Percentiles rank a stretch among this genome's conserved stretches.
These are phyloP conservation scores for Peronospora belbahrii DNA, from an alignment of 352 stramenopile species.

Conservation along the genomic window DNA sequence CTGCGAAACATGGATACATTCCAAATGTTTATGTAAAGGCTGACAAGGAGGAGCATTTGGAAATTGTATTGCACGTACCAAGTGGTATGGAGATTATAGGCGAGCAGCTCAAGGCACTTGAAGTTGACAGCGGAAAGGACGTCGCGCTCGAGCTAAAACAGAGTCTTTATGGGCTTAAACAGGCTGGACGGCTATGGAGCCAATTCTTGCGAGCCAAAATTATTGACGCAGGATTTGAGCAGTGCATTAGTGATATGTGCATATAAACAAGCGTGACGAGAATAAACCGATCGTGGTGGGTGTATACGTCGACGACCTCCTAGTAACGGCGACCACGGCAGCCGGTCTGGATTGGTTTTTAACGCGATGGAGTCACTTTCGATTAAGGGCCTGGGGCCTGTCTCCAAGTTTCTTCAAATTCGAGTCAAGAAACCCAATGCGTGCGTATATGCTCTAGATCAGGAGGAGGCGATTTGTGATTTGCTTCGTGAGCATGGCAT, in stretches of 20 bases:
- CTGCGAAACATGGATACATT: not conserved
- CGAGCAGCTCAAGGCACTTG: not conserved
- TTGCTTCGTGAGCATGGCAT: too few relatives aligned
- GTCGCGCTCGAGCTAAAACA: conserved; percentile 11
- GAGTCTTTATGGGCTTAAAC: conserved; percentile 25
- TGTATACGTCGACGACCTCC: conserved; percentile 26
- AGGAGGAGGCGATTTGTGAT: not conserved
- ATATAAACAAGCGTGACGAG: conserved; percentile 14
- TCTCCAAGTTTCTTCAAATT: conserved; percentile 26
- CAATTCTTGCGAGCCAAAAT: conserved; percentile 14
- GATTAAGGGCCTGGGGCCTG: conserved; percentile 19
- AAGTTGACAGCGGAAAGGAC: not conserved
- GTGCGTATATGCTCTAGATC: conserved; percentile 8
- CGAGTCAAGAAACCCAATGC: conserved; percentile 1
- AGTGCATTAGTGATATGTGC: conserved; percentile 19
- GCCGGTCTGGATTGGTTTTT: conserved; percentile 5
- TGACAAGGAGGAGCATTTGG: not conserved
- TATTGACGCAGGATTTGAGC: conserved; percentile 6
- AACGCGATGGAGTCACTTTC: not conserved
- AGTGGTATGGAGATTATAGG: conserved; percentile 15
- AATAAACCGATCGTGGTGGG: conserved; percentile 11
- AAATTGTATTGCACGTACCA: conserved; percentile 9
- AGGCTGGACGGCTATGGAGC: conserved; percentile 26
- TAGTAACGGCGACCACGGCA: conserved; percentile 8
- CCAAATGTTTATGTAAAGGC: not conserved